phyloP scores from a whole-genome alignment of 2,329 filamentous ascomycete genomes.

The Clonostachys chloroleuca region DNA sequence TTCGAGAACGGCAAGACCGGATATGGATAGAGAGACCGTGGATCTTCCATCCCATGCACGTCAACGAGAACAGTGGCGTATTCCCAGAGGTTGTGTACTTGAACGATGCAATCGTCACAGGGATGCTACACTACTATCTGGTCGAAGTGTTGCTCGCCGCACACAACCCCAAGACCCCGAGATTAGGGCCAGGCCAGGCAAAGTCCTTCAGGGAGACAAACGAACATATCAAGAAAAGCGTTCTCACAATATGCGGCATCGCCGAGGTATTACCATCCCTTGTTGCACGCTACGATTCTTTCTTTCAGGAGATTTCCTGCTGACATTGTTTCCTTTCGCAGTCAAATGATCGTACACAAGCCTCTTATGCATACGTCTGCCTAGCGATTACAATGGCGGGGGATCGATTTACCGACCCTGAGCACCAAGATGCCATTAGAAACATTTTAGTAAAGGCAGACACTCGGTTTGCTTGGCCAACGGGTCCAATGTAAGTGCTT shows the following conservation, averaged over 20 bases:
- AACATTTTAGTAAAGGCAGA: conserved; percentile 24
- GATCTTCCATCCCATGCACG: conserved; percentile 17
- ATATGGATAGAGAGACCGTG: conserved; percentile 20
- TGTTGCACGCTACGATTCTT: neutral
- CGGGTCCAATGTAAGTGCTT: conserved; percentile 14
- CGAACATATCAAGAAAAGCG: conserved; percentile 17
- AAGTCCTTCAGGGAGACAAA: conserved; percentile 14
- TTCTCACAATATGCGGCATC: conserved; percentile 17
- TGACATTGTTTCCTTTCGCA: neutral
- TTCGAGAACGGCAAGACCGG: conserved; percentile 13
- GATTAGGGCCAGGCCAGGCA: conserved; percentile 15
- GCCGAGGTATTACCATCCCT: conserved; percentile 13
- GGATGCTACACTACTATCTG: conserved; percentile 17
- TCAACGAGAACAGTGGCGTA: conserved; percentile 3
- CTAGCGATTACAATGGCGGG: conserved; percentile 23
- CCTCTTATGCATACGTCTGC: conserved; percentile 6
- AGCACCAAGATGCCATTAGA: conserved; percentile 29
- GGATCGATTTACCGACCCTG: conserved; percentile 26
- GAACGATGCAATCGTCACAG: conserved; percentile 18
- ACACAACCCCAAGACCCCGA: conserved; percentile 16
- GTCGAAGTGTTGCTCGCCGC: conserved; percentile 17
- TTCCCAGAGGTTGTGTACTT: conserved; percentile 16
- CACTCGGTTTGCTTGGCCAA: conserved; percentile 17
- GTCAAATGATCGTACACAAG: neutral
- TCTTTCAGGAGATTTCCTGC: neutral